A percentile compares a stretch with the other conserved stretches of the same genome.
Evolutionary conservation across 2,329 filamentous ascomycete genomes (phyloP).

Genomic region (Penicillium sp.): DNA sequence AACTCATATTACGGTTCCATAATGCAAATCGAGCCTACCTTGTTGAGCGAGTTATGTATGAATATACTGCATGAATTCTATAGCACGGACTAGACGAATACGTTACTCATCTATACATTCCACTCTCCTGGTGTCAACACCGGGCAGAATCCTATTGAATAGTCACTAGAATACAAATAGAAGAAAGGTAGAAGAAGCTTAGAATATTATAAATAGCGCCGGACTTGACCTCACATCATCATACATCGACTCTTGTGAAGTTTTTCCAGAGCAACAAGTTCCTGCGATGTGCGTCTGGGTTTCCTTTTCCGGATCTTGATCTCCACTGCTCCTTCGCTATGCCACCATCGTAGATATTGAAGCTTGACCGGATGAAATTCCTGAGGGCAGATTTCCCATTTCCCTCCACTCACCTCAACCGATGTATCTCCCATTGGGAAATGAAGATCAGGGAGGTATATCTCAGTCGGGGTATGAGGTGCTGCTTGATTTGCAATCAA

Average conservation of each 20-base stretch:
- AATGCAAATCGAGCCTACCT: neutral
- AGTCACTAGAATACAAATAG: neutral
- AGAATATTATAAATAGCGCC: neutral
- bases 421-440: slow-evolving; percentile 73
- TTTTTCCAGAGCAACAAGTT: neutral
- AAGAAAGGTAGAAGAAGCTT: neutral
- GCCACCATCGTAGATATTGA: slow-evolving; percentile 90
- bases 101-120: neutral
- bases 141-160: no score
- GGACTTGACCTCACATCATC: neutral
- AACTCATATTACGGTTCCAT: neutral
- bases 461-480: slow-evolving; percentile 66
- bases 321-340: slow-evolving; percentile 77
- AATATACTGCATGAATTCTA: neutral
- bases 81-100: neutral
- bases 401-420: slow-evolving; percentile 78
- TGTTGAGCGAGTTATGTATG: neutral
- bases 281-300: neutral
- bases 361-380: slow-evolving; percentile 67
- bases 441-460: slow-evolving; percentile 89
- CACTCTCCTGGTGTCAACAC: neutral
- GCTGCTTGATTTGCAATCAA: slow-evolving; percentile 63
- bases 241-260: neutral
- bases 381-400: slow-evolving; percentile 77
- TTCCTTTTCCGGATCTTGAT: slow-evolving; percentile 58